A percentile compares a stretch with the other conserved stretches of the same genome.
phyloP scores from a whole-genome alignment of 805 yeast species.

The Suhomyces pyralidae region DNA sequence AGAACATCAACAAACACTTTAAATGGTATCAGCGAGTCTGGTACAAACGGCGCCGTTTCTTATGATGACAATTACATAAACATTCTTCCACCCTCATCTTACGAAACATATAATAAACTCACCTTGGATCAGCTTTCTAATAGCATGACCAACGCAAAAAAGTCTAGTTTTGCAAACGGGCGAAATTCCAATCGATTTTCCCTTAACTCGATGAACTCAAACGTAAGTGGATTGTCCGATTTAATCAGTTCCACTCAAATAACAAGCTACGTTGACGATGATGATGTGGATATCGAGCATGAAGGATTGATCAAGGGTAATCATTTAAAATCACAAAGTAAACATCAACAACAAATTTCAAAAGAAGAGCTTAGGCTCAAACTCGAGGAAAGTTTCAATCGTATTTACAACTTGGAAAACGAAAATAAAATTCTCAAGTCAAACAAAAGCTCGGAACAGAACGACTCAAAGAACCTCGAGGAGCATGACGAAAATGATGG shows the following conservation, averaged over 20 bases:
- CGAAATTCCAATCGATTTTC: conserved; percentile 44
- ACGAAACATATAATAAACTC: conserved; percentile 33
- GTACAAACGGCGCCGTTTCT: conserved; percentile 5
- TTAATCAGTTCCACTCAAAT: conserved; percentile 45
- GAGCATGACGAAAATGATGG: not conserved
- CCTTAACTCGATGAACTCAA: conserved; percentile 49
- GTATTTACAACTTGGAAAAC: conserved; percentile 32
- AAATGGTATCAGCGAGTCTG: not conserved
- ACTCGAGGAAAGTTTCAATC: conserved; percentile 38
- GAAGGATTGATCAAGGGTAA: conserved; percentile 40
- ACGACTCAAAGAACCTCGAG: not conserved
- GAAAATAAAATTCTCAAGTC: conserved; percentile 23
- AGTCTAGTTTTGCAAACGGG: conserved; percentile 7
- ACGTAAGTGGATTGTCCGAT: conserved; percentile 44
- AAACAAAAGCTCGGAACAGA: not conserved
- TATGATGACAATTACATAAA: conserved; percentile 28
- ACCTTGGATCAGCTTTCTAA: conserved; percentile 36
- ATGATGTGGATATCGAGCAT: conserved; percentile 6
- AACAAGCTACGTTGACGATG: conserved; percentile 33
- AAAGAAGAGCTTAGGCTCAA: conserved; percentile 32
- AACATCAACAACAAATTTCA: conserved; percentile 15
- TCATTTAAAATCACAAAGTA: not conserved
- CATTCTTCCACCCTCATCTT: conserved; percentile 18
- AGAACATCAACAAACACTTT: not conserved
- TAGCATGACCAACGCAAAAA: conserved; percentile 9